These are phyloP conservation scores for Knoxia roxburghii DNA, from an alignment of 257 asterid genomes.

Conservation along the genomic window DNA sequence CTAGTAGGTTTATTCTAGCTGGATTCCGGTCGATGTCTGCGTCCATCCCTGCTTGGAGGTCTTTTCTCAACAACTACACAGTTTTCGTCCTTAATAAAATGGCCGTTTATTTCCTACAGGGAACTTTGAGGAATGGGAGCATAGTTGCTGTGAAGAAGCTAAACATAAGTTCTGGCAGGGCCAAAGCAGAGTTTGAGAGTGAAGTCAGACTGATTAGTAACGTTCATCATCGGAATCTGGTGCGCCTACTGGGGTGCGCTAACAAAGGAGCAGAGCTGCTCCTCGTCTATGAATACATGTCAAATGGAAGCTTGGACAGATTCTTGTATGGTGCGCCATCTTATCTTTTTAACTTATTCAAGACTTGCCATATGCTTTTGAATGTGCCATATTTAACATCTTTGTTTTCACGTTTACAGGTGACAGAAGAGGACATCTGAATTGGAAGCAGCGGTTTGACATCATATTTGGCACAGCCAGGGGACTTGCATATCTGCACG, in stretches of 20 bases:
- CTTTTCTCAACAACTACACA: too few species aligned
- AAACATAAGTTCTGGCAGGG: constrained; percentile 42
- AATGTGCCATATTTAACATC: too few species aligned
- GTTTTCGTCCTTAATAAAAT: too few species aligned
- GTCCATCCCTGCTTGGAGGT: too few species aligned
- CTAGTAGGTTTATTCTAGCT: too few species aligned
- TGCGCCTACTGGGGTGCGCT: too few species aligned
- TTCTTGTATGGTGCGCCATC: constrained; percentile 48
- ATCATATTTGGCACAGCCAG: constrained; percentile 76
- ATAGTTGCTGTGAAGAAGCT: constrained; percentile 73
- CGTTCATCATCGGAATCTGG: too few species aligned
- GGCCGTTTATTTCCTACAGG: constrained; percentile 32
- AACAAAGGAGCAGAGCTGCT: too few species aligned
- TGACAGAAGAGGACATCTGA: constrained; percentile 51
- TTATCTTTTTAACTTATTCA: too few species aligned
- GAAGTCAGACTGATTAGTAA: too few species aligned
- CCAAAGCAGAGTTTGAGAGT: constrained; percentile 68
- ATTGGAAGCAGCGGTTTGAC: constrained; percentile 70
- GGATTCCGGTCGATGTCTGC: neutral
- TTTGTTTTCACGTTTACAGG: constrained; percentile 32
- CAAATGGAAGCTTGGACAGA: constrained; percentile 72
- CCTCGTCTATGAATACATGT: too few species aligned
- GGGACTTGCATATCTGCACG: constrained; percentile 74
- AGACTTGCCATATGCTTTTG: too few species aligned
- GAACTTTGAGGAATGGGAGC: constrained; percentile 59